phyloP scores from a whole-genome alignment of 2,329 filamentous ascomycete genomes.

The Fusarium liriodendri region DNA sequence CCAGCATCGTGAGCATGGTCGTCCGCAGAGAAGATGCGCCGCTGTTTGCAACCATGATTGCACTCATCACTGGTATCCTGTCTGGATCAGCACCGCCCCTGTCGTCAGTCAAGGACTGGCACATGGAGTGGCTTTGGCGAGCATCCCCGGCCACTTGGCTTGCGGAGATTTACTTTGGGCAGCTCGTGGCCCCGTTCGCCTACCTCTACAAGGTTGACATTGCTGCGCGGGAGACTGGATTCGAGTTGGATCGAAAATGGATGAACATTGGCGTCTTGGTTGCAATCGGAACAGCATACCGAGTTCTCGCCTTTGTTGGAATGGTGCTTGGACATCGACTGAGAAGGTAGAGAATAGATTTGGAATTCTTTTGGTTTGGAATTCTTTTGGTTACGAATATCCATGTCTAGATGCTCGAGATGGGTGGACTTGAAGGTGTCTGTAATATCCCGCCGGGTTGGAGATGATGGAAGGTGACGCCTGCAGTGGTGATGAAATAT shows the following conservation, averaged over 20 bases:
- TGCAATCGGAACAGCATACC: conserved; percentile 57
- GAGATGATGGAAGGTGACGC: background rate
- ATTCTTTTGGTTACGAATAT: background rate
- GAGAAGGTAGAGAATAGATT: conserved; percentile 25
- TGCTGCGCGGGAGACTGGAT: conserved; percentile 58
- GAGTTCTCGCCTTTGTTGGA: conserved; percentile 53
- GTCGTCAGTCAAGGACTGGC: conserved; percentile 60
- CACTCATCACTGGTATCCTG: conserved; percentile 65
- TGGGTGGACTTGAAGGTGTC: background rate
- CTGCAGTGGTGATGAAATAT: background rate
- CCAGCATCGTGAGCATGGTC: conserved; percentile 64
- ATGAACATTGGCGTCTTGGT: conserved; percentile 58
- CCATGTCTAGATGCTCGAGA: background rate
- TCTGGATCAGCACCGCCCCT: conserved; percentile 65
- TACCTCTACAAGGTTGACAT: conserved; percentile 64
- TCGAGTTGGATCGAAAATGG: conserved; percentile 56
- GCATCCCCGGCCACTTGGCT: conserved; percentile 66
- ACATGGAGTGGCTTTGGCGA: conserved; percentile 67
- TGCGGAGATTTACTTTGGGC: conserved; percentile 65
- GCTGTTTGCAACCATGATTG: conserved; percentile 65
- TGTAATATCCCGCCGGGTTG: background rate
- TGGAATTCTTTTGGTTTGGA: background rate
- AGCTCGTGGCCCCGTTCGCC: conserved; percentile 59
- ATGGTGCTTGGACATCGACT: conserved; percentile 38
- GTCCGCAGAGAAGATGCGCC: conserved; percentile 67